These are phyloP conservation scores for Hippophae tibetana DNA, from an alignment of 306 rosid genomes.

Conservation along the genomic window DNA sequence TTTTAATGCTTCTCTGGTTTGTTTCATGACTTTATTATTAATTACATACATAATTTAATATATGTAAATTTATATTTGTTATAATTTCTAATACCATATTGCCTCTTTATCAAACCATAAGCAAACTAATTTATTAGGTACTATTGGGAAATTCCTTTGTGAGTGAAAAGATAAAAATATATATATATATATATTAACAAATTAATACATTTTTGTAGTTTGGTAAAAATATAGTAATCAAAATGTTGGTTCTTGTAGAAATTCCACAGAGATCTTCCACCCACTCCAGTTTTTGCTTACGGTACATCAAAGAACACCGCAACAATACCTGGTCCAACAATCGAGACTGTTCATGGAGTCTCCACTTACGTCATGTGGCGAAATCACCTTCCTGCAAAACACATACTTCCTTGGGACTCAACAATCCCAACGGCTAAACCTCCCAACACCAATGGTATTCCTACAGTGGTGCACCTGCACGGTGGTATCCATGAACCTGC, in stretches of 20 bases:
- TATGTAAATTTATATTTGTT: no score
- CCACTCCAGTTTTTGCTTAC: constrained; percentile 56
- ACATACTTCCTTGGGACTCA: constrained; percentile 82
- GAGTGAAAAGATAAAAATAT: neutral
- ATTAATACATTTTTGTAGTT: no score
- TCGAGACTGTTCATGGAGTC: constrained; percentile 46
- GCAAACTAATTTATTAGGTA: no score
- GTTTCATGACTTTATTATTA: no score
- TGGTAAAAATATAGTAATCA: neutral
- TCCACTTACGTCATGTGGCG: constrained; percentile 53
- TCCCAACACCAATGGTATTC: constrained; percentile 33
- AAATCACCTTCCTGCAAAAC: constrained; percentile 56
- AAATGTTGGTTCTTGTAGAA: constrained; percentile 26
- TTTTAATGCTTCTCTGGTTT: no score
- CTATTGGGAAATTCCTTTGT: no score
- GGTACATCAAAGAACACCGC: constrained; percentile 36
- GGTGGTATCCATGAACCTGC: constrained; percentile 54
- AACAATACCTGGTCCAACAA: constrained; percentile 77
- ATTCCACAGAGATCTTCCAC: constrained; percentile 67
- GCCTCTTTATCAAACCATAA: no score
- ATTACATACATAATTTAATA: no score
- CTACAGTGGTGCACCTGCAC: constrained; percentile 78
- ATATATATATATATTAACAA: neutral
- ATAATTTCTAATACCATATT: no score
- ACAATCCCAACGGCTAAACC: constrained; percentile 54